Conservation (phyloP, 1,139 yeast genomes). For the Pneumocystis oryctolagi region DNA sequence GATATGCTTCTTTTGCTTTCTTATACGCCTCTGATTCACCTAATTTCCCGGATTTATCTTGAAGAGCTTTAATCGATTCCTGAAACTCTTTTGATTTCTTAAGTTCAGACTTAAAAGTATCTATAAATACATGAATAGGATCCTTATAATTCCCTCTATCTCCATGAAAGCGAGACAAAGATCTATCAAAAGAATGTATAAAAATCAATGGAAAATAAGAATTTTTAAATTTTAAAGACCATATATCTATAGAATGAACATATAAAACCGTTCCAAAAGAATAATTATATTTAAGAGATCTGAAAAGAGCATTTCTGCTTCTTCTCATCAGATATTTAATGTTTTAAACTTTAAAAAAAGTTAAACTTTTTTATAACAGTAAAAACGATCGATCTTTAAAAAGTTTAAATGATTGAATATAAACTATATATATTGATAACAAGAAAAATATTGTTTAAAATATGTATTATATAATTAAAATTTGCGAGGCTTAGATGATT, state of each 20-base stretch:
- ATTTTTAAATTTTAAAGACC: background rate
- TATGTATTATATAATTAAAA: no score
- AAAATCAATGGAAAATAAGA: background rate
- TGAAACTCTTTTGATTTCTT: conserved; percentile 79
- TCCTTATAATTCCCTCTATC: background rate
- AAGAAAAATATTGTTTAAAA: no score
- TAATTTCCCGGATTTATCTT: conserved; percentile 89
- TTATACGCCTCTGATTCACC: conserved; percentile 91
- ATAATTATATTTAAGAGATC: background rate
- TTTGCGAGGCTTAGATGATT: background rate
- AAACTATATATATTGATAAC: no score
- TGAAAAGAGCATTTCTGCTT: background rate
- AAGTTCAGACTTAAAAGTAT: conserved; percentile 84
- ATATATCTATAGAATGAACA: background rate
- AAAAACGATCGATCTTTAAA: background rate
- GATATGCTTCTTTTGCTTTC: conserved; percentile 80
- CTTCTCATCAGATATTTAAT: background rate
- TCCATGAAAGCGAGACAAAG: background rate
- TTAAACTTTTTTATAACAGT: background rate
- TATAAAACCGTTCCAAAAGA: background rate
- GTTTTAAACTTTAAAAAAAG: background rate
- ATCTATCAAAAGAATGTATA: background rate
- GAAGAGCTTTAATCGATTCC: conserved; percentile 83
- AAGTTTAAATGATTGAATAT: background rate
- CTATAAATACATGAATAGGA: conserved; percentile 84